Evolutionary conservation across 2,329 filamentous ascomycete species (phyloP), one percentile per base, ranked within the genome.

Genomic region (Penicillium sp.): DNA sequence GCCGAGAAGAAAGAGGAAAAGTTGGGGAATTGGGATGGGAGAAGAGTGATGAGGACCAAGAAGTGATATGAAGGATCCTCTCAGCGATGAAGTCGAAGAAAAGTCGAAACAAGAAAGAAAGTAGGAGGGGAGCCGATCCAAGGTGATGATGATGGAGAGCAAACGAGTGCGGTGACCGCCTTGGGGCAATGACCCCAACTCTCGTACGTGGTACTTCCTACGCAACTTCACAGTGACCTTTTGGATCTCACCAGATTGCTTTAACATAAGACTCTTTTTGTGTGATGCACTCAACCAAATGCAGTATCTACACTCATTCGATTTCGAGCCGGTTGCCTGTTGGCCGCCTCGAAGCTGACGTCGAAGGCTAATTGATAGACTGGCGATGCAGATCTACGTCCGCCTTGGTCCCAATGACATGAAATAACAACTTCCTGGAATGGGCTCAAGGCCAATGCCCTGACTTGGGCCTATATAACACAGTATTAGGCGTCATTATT

Each of bases 1-100:
- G 64, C 18, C 33, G 67, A 64, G 60, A 64, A 62, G 30, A 53
- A 51, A 50, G 55, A 33, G 44, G 53, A 38, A 41, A 34, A 42
- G 41, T 45, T 49, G 29, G n/a, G 35, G 43, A 39, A 53, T 53
- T 13, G 49, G 40, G 34, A 34, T 38, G 34, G 27, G 34, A 31
- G 41, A 41, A 25, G 22, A 14, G 36, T 39, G 27, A 49, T 33
- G 25, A 43, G 34, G 30, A 44, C 11, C 33, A 25, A 37, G 41
- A 39, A 19, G 30, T 40, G 35, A 31, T 35, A 34, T 14, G 37
- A 29, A 46, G 47, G 47, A 49, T 46, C 47, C 43, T 49, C 47
- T 44, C 41, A 47, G 37, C 44, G 47, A 46, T 49, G 36, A 36
- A 46, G 40, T 53, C 46, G 50, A 50, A 46, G 36, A 52, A 43